A percentile compares a stretch with the other conserved stretches of the same genome.
These are phyloP conservation scores for Cryptosporidium sp. DNA, from an alignment of 169 alveolate genomes.

Conservation along the genomic window DNA sequence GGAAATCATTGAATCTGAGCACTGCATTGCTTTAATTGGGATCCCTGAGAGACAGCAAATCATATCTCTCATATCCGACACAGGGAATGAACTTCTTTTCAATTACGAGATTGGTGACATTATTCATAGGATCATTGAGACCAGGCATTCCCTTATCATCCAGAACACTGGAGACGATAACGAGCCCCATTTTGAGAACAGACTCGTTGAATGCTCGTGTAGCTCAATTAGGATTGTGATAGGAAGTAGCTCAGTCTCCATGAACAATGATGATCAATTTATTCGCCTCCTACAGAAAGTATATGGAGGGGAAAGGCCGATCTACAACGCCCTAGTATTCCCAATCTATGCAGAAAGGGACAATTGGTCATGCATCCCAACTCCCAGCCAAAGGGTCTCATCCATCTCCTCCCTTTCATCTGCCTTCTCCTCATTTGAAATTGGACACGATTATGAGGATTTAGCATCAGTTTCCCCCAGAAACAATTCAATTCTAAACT, in stretches of 20 bases:
- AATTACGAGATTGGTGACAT: constrained; percentile 52
- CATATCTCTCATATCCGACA: constrained; percentile 59
- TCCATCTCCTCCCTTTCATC: constrained; percentile 65
- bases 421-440: constrained; percentile 65
- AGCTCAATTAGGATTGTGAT: constrained; percentile 12
- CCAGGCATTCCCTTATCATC: constrained; percentile 58
- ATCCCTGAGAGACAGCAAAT: constrained; percentile 74
- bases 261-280: constrained; percentile 37
- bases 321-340: constrained; percentile 64
- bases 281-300: constrained; percentile 53
- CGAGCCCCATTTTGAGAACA: constrained; percentile 26
- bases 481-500: constrained; percentile 27
- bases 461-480: constrained; percentile 29
- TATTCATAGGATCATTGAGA: constrained; percentile 52
- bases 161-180: constrained; percentile 57
- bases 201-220: constrained; percentile 27
- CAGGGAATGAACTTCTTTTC: constrained; percentile 54
- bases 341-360: constrained; percentile 74
- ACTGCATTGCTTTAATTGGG: constrained; percentile 71
- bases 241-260: background rate
- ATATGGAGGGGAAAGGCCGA: constrained; percentile 45
- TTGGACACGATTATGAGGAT: constrained; percentile 52
- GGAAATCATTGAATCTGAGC: constrained; percentile 74
- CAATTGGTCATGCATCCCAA: constrained; percentile 73
- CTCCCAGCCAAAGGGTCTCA: constrained; percentile 65